Evolutionary conservation across 768 basidiomycete genomes (phyloP).

Genomic region (Lactarius akahatsu): DNA sequence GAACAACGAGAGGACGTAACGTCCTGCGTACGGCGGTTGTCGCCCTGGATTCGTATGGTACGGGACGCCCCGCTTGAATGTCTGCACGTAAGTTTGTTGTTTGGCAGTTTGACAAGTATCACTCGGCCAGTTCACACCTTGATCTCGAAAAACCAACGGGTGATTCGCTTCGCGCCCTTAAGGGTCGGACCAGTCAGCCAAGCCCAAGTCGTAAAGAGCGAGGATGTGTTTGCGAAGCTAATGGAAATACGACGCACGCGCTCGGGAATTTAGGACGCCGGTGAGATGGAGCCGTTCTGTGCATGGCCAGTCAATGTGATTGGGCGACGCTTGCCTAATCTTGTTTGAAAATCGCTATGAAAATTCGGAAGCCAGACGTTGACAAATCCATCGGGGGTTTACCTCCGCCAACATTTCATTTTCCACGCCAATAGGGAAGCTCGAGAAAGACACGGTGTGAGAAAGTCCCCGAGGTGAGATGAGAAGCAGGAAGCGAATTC

Average conservation of each 20-base stretch:
- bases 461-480: background rate
- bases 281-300: background rate
- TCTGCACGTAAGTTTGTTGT: background rate
- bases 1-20: background rate
- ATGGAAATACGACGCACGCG: background rate
- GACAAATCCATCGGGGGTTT: background rate
- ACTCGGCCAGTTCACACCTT: background rate
- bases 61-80: background rate
- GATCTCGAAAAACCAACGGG: background rate
- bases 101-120: background rate
- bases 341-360: background rate
- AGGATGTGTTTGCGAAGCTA: background rate
- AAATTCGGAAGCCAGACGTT: background rate
- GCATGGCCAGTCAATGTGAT: background rate
- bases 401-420: background rate
- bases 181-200: background rate
- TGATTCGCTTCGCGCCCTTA: too few species aligned
- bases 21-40: background rate
- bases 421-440: background rate
- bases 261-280: background rate
- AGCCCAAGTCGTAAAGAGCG: background rate
- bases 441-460: background rate
- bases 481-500: background rate
- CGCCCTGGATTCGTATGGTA: background rate
- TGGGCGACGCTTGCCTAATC: background rate